phyloP scores from a whole-genome alignment of 148 eudicot species.

The Chenopodium quinoa region DNA sequence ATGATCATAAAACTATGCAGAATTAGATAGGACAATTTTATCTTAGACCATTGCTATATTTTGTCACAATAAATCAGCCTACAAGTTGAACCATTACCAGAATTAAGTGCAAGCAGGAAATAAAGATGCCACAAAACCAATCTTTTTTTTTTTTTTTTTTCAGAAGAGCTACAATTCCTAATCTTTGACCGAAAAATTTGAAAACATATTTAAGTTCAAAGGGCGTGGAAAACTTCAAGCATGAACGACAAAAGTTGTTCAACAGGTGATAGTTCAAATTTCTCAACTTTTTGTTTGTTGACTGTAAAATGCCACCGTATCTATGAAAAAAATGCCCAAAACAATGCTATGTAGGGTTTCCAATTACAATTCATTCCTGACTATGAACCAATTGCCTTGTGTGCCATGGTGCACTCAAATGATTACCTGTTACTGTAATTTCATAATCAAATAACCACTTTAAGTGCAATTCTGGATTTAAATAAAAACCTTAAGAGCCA shows the following conservation, averaged over 20 bases:
- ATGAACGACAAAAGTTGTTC: not conserved
- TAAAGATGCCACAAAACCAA: not conserved
- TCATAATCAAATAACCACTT: too few relatives aligned
- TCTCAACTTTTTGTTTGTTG: not conserved
- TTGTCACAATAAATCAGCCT: not conserved
- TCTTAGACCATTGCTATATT: not conserved
- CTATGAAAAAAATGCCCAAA: not conserved
- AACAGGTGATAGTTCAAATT: not conserved
- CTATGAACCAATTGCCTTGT: not conserved
- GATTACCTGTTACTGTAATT: too few relatives aligned
- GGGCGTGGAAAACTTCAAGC: not conserved
- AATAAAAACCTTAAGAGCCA: too few relatives aligned
- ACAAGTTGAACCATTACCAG: not conserved
- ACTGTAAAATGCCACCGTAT: not conserved
- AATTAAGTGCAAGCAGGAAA: not conserved
- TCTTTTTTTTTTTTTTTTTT: not conserved
- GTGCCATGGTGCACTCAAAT: too few relatives aligned
- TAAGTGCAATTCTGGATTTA: too few relatives aligned
- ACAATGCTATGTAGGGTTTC: not conserved
- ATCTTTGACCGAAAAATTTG: not conserved
- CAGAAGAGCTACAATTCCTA: too few relatives aligned
- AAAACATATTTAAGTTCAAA: not conserved
- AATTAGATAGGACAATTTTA: not conserved
- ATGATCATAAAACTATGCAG: not conserved
- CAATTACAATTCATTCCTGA: not conserved